A percentile compares a stretch with the other conserved stretches of the same genome.
Conservation (phyloP, 176 grass and related monocot species). For the Oryza brachyantha region DNA sequence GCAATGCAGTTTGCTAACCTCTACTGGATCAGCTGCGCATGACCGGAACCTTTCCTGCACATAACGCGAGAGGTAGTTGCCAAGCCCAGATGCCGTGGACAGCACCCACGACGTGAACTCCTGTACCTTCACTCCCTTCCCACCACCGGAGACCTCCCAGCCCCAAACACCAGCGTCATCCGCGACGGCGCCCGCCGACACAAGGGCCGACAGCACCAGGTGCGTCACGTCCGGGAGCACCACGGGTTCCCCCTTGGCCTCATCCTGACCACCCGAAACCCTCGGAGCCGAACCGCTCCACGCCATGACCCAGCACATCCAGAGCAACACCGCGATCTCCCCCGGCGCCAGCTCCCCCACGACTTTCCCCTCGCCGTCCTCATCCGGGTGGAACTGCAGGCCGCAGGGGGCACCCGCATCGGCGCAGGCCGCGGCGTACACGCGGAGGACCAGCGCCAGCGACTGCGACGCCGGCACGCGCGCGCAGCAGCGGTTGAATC, state of each 20-base stretch:
- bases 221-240: constrained; percentile 61
- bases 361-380: constrained; percentile 56
- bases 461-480: constrained; percentile 57
- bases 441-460: constrained; percentile 52
- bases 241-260: constrained; percentile 32
- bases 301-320: constrained; percentile 82
- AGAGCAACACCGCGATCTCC: constrained; percentile 62
- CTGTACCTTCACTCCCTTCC: constrained; percentile 60
- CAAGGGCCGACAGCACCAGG: constrained; percentile 61
- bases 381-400: constrained; percentile 43
- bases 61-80: constrained; percentile 55
- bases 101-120: constrained; percentile 70
- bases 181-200: constrained; percentile 45
- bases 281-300: constrained; percentile 21
- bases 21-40: constrained; percentile 30
- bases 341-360: constrained; percentile 45
- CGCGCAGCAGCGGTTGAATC: constrained; percentile 85
- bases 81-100: constrained; percentile 48
- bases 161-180: constrained; percentile 59
- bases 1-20: constrained; percentile 41
- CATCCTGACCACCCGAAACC: neutral
- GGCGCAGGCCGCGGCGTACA: constrained; percentile 56
- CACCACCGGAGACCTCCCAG: constrained; percentile 42
- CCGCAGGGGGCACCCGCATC: constrained; percentile 33
- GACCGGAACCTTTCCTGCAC: constrained; percentile 55